A percentile compares a stretch with the other conserved stretches of the same genome.
Conservation (phyloP, 768 basidiomycete species). For the Pholiota conissans region DNA sequence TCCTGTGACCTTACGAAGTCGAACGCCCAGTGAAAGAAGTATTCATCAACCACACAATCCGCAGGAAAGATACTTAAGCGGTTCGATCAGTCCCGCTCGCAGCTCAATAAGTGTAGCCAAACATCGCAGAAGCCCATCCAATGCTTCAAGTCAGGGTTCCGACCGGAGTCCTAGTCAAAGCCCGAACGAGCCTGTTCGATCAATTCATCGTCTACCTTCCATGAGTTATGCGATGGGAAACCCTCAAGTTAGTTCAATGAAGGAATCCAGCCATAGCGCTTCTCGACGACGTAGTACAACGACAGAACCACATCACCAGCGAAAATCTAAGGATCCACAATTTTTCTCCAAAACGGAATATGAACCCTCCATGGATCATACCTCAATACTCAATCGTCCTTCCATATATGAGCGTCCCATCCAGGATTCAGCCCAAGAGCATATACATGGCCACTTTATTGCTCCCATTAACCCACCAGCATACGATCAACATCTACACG, state of each 20-base stretch:
- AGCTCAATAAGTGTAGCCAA: slow-evolving; percentile 33
- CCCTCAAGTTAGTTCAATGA: slow-evolving; percentile 32
- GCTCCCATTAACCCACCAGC: background rate
- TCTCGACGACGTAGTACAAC: slow-evolving; percentile 24
- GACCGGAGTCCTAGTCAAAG: slow-evolving; percentile 60
- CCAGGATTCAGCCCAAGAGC: background rate
- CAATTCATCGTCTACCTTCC: slow-evolving; percentile 64
- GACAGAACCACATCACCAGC: slow-evolving; percentile 36
- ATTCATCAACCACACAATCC: slow-evolving; percentile 28
- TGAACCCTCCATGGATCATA: background rate
- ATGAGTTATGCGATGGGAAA: slow-evolving; percentile 30
- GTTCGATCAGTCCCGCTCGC: slow-evolving; percentile 45
- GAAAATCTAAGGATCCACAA: slow-evolving; percentile 11
- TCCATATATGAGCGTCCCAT: slow-evolving; percentile 8
- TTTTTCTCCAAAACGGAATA: slow-evolving; percentile 1
- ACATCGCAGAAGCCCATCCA: slow-evolving; percentile 50
- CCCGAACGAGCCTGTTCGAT: slow-evolving; percentile 48
- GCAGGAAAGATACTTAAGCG: slow-evolving; percentile 26
- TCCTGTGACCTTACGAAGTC: slow-evolving; percentile 44
- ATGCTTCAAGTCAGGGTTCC: slow-evolving; percentile 52
- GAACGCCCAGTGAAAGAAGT: slow-evolving; percentile 48
- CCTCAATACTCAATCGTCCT: background rate
- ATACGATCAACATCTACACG: slow-evolving; percentile 1
- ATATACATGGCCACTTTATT: background rate
- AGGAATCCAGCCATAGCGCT: slow-evolving; percentile 28